A percentile compares a stretch with the other conserved stretches of the same genome.
Conservation (phyloP, 2,329 filamentous ascomycete species). For the Venturia aucupariae region DNA sequence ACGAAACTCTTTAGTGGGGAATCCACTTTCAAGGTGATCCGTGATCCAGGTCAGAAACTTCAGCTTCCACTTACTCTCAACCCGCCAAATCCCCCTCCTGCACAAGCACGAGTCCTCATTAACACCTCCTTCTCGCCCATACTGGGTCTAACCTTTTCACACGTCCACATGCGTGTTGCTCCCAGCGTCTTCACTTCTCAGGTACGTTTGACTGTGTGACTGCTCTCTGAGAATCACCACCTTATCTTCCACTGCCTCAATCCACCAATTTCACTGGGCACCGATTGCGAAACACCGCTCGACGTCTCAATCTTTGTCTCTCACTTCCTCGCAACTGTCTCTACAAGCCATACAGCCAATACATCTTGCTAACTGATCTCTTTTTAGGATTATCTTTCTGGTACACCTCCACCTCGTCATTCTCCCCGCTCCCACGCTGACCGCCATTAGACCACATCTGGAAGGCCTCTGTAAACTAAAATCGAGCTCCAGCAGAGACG, state of each 20-base stretch:
- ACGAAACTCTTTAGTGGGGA: background rate
- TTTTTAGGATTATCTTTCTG: constrained; percentile 55
- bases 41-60: constrained; percentile 2
- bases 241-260: background rate
- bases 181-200: constrained; percentile 44
- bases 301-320: background rate
- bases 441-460: constrained; percentile 50
- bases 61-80: background rate
- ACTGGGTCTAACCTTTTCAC: background rate
- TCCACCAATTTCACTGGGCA: background rate
- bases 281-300: background rate
- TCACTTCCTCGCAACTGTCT: background rate
- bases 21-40: constrained; percentile 4
- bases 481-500: constrained; percentile 17
- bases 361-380: background rate
- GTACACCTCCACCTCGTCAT: constrained; percentile 28
- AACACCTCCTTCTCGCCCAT: background rate
- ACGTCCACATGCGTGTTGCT: constrained; percentile 20
- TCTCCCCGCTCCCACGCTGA: constrained; percentile 21
- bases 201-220: constrained; percentile 30
- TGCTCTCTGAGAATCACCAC: background rate
- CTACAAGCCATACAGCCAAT: background rate
- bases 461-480: constrained; percentile 56
- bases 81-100: background rate
- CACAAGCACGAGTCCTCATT: background rate